phyloP scores from a whole-genome alignment of 2,329 filamentous ascomycete genomes.

The Alternaria sp. region DNA sequence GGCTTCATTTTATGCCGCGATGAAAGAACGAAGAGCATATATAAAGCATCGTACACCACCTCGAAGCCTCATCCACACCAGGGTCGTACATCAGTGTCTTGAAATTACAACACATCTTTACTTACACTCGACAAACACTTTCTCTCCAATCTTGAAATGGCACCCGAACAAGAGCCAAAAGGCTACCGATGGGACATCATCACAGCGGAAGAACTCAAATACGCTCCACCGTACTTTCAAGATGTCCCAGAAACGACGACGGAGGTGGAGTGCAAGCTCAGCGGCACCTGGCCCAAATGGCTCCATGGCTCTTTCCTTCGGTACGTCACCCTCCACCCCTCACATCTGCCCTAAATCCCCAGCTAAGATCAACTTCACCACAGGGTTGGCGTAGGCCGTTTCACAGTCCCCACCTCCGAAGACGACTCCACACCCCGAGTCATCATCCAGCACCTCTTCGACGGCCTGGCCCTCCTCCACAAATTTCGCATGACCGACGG shows the following conservation, averaged over 20 bases:
- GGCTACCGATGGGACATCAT: background rate
- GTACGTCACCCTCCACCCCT: background rate
- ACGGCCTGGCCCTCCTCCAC: background rate
- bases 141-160: background rate
- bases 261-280: background rate
- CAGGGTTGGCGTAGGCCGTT: background rate
- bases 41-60: background rate
- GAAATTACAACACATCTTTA: background rate
- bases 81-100: background rate
- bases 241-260: background rate
- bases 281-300: background rate
- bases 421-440: background rate
- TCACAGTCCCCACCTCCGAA: background rate
- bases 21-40: background rate
- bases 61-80: background rate
- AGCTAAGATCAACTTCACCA: background rate
- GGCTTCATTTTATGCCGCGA: background rate
- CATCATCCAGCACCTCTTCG: background rate
- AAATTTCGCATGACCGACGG: conserved; percentile 1
- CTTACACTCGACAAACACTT: background rate
- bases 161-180: background rate
- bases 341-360: background rate
- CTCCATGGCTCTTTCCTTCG: conserved; percentile 1
- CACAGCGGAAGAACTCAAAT: background rate
- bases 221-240: conserved; percentile 1